Evolutionary conservation across 352 stramenopile genomes (phyloP).

Genomic region (Pythium aristosporum): DNA sequence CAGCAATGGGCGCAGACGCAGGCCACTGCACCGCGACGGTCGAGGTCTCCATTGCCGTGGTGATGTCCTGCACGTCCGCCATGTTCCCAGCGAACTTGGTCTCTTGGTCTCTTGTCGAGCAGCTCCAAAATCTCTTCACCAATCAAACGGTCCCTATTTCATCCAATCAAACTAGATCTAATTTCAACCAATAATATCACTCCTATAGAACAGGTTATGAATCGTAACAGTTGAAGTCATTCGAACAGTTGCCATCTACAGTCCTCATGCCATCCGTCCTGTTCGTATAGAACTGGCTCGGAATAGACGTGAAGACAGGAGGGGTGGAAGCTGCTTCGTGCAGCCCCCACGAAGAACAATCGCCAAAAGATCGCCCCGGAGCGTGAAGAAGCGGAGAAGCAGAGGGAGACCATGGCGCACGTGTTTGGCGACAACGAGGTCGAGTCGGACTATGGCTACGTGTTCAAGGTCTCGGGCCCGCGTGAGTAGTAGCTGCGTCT

Average conservation of each 20-base stretch:
- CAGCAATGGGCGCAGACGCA: not conserved
- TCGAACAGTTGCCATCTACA: not conserved
- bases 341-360: conserved; percentile 19
- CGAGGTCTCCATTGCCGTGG: conserved; percentile 14
- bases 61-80: conserved; percentile 21
- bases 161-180: conserved; percentile 15
- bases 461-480: conserved; percentile 99
- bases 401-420: conserved; percentile 56
- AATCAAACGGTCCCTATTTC: conserved; percentile 27
- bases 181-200: conserved; percentile 9
- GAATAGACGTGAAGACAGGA: not conserved
- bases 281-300: not conserved
- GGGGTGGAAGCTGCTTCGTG: conserved; percentile 25
- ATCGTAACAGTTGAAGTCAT: conserved; percentile 1
- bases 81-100: conserved; percentile 3
- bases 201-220: conserved; percentile 1
- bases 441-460: conserved; percentile 97
- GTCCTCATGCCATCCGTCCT: conserved; percentile 19
- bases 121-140: conserved; percentile 27
- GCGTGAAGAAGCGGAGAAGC: conserved; percentile 14
- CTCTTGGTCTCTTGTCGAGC: conserved; percentile 4
- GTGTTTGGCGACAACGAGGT: conserved; percentile 87
- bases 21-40: conserved; percentile 3
- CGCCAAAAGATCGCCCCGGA: conserved; percentile 27
- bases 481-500: conserved; percentile 33